These are phyloP conservation scores for Termitomyces titanicus DNA, from an alignment of 768 basidiomycete species.

Conservation along the genomic window DNA sequence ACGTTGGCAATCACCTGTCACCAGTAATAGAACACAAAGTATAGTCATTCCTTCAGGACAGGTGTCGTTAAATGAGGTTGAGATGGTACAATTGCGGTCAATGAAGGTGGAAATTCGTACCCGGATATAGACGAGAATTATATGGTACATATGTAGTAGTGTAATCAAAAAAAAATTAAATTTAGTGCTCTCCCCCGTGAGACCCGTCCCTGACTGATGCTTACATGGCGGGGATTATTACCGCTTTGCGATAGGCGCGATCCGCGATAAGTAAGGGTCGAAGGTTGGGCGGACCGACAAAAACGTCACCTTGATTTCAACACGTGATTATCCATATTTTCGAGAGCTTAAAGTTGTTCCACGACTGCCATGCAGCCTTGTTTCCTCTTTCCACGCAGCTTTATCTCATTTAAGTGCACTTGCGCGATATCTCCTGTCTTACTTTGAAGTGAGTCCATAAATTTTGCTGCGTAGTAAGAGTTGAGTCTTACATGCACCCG, in stretches of 20 bases:
- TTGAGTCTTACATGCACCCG: background rate
- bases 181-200: no score
- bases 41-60: slow-evolving; percentile 1
- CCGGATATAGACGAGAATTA: background rate
- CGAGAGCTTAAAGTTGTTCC: background rate
- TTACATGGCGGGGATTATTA: no score
- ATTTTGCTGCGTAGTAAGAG: background rate
- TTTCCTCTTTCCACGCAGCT: background rate
- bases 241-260: no score
- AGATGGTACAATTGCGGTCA: slow-evolving; percentile 30
- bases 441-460: background rate
- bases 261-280: no score
- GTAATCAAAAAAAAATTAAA: no score
- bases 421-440: background rate
- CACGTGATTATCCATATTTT: slow-evolving; percentile 5
- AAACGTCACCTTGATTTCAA: background rate
- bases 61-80: slow-evolving; percentile 22
- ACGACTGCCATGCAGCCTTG: slow-evolving; percentile 1
- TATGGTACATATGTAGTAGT: no score
- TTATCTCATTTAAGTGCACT: background rate
- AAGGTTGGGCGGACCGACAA: no score
- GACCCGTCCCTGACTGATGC: no score
- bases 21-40: slow-evolving; percentile 1
- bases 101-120: slow-evolving; percentile 22
- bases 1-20: background rate